Evolutionary conservation across 2,329 filamentous ascomycete genomes (phyloP), one percentile per base, ranked within the genome.

Genomic region (Venturia pyrina): DNA sequence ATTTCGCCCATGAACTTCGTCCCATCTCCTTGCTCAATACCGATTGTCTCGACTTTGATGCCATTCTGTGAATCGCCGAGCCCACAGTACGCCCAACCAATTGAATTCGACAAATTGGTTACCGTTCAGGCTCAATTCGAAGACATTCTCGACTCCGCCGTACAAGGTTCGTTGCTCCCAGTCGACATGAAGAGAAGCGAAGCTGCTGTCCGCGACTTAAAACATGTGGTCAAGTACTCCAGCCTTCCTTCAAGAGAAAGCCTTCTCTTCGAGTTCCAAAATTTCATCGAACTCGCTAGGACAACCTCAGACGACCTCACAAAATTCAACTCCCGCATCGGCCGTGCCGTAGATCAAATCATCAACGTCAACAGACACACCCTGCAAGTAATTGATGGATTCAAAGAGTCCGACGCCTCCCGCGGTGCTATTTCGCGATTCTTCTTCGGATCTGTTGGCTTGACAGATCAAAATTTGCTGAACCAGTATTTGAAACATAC

Each of bases 131-230:
- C 84, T n/a, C 83, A 87, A 37, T 91, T 96, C 66, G 89, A 92
- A 74, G 84, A 89, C 66, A 86, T 95, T 0, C 77, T 95, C 4
- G 85, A 90, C 69, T 84, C 86, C 67, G 86, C 85, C 19, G 83
- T 85, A 1, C 82, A 86, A 28, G 85, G 87, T 1, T 84, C 87
- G 1, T 85, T 85, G 1, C 77, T 95, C 3, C 90, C 90, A 0
- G 80, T 89, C 70, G 88, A 91, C 70, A 92, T 95, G 86, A 93
- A 91, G 77, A 83, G 86, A 11, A 87, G 87, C 2, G 89, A 93
- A 74, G 81, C 85, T 1, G 87, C 88, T 0, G 87, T 95, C 44
- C 84, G 90, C 50, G 90, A 93, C 70, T 77, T 95, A 32, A 85
- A 88, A 41, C 87, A 85, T 34, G 81, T 92, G 57, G 88, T 96